Evolutionary conservation across 139 green algal genomes (phyloP).

Genomic region (Volvox reticuliferus): DNA sequence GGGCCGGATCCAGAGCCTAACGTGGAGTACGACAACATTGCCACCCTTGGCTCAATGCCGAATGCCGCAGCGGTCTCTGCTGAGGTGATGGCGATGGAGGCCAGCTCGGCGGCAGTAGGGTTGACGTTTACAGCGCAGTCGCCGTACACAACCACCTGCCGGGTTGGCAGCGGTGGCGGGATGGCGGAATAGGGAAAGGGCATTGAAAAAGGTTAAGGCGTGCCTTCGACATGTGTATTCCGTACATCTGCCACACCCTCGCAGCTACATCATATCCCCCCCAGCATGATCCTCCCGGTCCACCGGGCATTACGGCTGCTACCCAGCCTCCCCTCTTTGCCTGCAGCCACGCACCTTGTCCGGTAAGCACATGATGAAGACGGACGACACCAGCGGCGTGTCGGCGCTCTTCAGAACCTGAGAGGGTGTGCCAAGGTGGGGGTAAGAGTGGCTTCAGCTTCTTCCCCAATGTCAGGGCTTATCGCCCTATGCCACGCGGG

Average conservation of each 20-base stretch:
- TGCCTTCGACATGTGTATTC: no score
- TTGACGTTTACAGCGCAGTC: constrained; percentile 94
- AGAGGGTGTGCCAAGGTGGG: neutral
- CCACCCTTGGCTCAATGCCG: constrained; percentile 89
- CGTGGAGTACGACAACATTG: constrained; percentile 94
- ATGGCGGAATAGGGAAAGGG: neutral
- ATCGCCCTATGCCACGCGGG: no score
- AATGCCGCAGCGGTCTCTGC: constrained; percentile 90
- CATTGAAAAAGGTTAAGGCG: no score
- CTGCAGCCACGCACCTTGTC: constrained; percentile 68
- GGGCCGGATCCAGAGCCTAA: constrained; percentile 76
- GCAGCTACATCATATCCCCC: no score
- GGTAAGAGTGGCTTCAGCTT: neutral
- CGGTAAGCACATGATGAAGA: constrained; percentile 97
- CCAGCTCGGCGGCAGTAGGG: constrained; percentile 82
- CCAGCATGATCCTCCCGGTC: no score
- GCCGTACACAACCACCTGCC: constrained; percentile 88
- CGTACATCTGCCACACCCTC: no score
- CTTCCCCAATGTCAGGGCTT: no score
- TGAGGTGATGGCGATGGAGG: constrained; percentile 80
- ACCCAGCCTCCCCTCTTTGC: neutral
- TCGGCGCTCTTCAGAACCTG: constrained; percentile 78
- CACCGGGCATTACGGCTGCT: no score
- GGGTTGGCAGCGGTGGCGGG: neutral
- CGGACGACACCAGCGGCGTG: constrained; percentile 76